A percentile compares a stretch with the other conserved stretches of the same genome.
These are phyloP conservation scores for Fusarium siculi DNA, from an alignment of 2,329 filamentous ascomycete genomes.

Conservation along the genomic window DNA sequence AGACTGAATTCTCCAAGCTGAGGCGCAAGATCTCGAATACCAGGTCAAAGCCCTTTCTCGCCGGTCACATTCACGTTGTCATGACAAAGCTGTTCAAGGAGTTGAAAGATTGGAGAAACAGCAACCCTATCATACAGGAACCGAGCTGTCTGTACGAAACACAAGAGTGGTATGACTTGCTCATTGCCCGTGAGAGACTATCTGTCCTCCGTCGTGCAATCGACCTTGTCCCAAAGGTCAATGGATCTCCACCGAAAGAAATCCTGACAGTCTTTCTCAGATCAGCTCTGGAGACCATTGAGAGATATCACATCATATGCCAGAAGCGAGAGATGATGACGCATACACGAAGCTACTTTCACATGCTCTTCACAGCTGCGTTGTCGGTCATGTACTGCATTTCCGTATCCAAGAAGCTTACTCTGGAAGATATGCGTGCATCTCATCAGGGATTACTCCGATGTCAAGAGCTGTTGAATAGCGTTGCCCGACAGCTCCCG, in stretches of 20 bases:
- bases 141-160: constrained; percentile 55
- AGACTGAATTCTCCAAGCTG: constrained; percentile 43
- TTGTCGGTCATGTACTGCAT: constrained; percentile 50
- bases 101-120: constrained; percentile 50
- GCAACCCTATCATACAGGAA: constrained; percentile 46
- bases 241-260: constrained; percentile 47
- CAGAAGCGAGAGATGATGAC: constrained; percentile 49
- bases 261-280: constrained; percentile 49
- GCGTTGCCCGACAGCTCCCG: constrained; percentile 19
- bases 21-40: neutral
- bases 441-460: neutral
- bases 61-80: constrained; percentile 40
- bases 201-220: constrained; percentile 55
- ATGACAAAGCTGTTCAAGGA: constrained; percentile 48
- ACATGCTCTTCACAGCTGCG: constrained; percentile 58
- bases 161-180: constrained; percentile 57
- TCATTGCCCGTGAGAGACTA: constrained; percentile 54
- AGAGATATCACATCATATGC: constrained; percentile 52
- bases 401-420: constrained; percentile 24
- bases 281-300: constrained; percentile 51
- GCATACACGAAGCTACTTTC: constrained; percentile 60
- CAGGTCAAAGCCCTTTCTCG: neutral
- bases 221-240: constrained; percentile 50
- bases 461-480: neutral
- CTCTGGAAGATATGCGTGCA: neutral